phyloP scores from a whole-genome alignment of 1,139 yeast species.

The Neolecta irregularis region DNA sequence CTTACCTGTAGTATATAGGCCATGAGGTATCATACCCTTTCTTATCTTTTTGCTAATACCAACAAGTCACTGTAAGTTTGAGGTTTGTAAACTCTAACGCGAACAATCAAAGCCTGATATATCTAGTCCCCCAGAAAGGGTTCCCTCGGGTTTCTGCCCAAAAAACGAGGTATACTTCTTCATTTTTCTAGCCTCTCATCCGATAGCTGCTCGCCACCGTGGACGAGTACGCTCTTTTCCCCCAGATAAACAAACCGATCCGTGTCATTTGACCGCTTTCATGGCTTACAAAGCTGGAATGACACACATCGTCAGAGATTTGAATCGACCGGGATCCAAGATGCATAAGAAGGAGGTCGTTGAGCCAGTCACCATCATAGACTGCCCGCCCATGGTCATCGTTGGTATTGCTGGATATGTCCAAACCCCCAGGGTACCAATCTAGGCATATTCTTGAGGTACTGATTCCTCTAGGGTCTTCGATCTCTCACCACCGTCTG shows the following conservation, averaged over 20 bases:
- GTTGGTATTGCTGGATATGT: conserved; percentile 99
- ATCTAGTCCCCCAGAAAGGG: conserved; percentile 97
- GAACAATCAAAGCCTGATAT: background rate
- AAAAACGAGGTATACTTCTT: conserved; percentile 11
- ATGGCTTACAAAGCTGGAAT: conserved; percentile 99
- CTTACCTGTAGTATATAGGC: background rate
- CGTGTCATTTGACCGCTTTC: conserved; percentile 98
- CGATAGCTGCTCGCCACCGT: conserved; percentile 98
- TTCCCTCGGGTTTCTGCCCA: conserved; percentile 75
- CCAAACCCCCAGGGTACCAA: conserved; percentile 66
- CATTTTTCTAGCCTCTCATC: too few relatives aligned
- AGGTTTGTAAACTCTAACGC: background rate
- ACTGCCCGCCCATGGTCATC: conserved; percentile 96
- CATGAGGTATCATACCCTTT: background rate
- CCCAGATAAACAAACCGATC: conserved; percentile 94
- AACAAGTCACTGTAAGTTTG: conserved; percentile 1
- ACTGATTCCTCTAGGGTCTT: conserved; percentile 77
- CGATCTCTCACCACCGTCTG: conserved; percentile 99
- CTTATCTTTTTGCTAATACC: background rate
- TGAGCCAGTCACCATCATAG: conserved; percentile 98
- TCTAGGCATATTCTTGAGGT: too few relatives aligned
- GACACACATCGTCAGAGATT: conserved; percentile 99
- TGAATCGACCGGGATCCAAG: conserved; percentile 99
- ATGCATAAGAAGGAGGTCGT: conserved; percentile 99
- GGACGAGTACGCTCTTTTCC: conserved; percentile 99